Conservation (phyloP, 2,329 filamentous ascomycete genomes). For the Cordyceps militaris region DNA sequence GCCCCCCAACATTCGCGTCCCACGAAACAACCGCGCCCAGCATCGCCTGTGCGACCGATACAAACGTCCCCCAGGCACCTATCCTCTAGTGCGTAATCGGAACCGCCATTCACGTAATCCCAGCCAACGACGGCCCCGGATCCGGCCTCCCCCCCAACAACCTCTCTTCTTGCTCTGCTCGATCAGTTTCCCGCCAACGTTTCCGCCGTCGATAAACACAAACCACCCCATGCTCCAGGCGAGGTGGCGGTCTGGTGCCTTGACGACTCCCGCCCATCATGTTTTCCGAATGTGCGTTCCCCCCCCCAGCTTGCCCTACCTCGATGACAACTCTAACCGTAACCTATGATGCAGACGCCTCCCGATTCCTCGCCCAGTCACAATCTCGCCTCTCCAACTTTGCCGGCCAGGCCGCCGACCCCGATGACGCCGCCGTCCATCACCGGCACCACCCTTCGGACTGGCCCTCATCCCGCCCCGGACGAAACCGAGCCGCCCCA, state of each 20-base stretch:
- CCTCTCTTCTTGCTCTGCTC: neutral
- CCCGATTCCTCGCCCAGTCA: constrained; percentile 91
- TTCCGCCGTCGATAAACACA: neutral
- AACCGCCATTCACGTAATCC: constrained; percentile 4
- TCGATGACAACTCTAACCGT: constrained; percentile 17
- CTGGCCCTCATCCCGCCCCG: constrained; percentile 28
- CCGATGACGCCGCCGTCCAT: constrained; percentile 27
- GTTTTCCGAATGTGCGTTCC: constrained; percentile 73
- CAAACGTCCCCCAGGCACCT: neutral
- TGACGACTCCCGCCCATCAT: constrained; percentile 19
- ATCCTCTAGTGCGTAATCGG: constrained; percentile 7
- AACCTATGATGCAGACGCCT: constrained; percentile 64
- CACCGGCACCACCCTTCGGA: constrained; percentile 22
- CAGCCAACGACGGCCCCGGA: neutral
- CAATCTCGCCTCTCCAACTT: constrained; percentile 80
- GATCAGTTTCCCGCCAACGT: neutral
- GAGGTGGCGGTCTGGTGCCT: constrained; percentile 7
- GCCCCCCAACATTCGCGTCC: neutral
- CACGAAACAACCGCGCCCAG: neutral
- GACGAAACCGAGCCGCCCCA: constrained; percentile 24
- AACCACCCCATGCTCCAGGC: constrained; percentile 4
- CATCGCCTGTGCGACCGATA: neutral
- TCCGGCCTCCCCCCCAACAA: neutral
- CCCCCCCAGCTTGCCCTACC: neutral
- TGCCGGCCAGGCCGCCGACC: constrained; percentile 47